phyloP scores from a whole-genome alignment of 179 eudicot genomes.

The Beta macrorhiza region DNA sequence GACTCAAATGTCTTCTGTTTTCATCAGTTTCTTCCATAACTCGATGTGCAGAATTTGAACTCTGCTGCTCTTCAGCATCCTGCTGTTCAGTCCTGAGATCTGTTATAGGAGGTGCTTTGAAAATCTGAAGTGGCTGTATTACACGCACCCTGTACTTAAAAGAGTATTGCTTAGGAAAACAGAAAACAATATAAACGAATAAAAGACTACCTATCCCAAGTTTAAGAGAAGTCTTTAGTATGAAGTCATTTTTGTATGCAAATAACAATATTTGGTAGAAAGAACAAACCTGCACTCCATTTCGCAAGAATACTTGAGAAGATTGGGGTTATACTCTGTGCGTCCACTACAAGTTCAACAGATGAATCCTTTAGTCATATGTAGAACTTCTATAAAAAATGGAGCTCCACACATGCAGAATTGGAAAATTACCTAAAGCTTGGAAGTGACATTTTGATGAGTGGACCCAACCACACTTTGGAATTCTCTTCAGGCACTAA shows the following conservation, averaged over 20 bases:
- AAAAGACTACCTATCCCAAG: not conserved
- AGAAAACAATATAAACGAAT: not conserved
- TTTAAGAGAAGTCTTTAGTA: too few species aligned
- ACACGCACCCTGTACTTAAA: constrained; percentile 54
- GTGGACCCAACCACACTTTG: constrained; percentile 62
- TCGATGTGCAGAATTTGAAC: constrained; percentile 19
- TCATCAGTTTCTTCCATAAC: constrained; percentile 22
- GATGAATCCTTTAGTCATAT: constrained; percentile 6
- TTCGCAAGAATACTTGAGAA: constrained; percentile 80
- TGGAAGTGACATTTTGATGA: constrained; percentile 76
- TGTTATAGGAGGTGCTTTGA: constrained; percentile 26
- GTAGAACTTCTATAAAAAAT: too few species aligned
- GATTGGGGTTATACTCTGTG: constrained; percentile 57
- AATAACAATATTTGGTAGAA: not conserved
- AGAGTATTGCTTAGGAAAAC: constrained; percentile 10
- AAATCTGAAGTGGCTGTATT: constrained; percentile 55
- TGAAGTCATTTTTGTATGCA: too few species aligned
- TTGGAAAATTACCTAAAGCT: constrained; percentile 67
- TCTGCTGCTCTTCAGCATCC: constrained; percentile 22
- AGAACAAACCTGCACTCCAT: constrained; percentile 71
- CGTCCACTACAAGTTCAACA: constrained; percentile 60
- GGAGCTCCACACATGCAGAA: not conserved
- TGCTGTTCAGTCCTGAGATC: constrained; percentile 25
- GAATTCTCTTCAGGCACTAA: constrained; percentile 42
- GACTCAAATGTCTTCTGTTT: constrained; percentile 45